Evolutionary conservation across 768 basidiomycete species (phyloP).

Genomic region (Pleurotus sapidus): DNA sequence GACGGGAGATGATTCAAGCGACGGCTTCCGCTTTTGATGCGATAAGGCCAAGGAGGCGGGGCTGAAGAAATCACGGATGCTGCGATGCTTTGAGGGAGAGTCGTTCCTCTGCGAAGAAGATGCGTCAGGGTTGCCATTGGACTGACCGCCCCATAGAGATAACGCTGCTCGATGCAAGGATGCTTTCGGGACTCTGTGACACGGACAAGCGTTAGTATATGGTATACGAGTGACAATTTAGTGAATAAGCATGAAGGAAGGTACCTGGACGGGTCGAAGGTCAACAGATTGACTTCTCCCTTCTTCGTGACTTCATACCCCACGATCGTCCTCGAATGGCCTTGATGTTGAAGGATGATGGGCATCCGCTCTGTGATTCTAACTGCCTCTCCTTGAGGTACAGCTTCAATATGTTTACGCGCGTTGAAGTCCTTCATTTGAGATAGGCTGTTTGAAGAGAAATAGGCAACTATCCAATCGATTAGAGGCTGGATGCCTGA

Average conservation of each 20-base stretch:
- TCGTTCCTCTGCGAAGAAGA: not conserved
- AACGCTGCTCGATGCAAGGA: slow-evolving; percentile 7
- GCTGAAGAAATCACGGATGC: not conserved
- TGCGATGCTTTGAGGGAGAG: not conserved
- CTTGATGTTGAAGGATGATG: slow-evolving; percentile 76
- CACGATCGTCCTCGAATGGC: slow-evolving; percentile 86
- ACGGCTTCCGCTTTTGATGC: not conserved
- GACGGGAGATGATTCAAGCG: not conserved
- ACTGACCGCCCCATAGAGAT: not conserved
- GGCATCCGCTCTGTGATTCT: slow-evolving; percentile 67
- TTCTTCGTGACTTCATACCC: slow-evolving; percentile 72
- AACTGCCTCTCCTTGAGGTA: slow-evolving; percentile 51
- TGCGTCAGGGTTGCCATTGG: not conserved
- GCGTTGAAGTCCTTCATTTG: slow-evolving; percentile 18
- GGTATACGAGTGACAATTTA: not conserved
- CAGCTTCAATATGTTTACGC: slow-evolving; percentile 46
- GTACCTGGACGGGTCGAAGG: slow-evolving; percentile 77
- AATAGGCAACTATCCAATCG: slow-evolving; percentile 79
- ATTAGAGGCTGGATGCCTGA: slow-evolving; percentile 48
- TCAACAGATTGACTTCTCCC: slow-evolving; percentile 60
- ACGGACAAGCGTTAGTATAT: not conserved
- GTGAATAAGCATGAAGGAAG: slow-evolving; percentile 9
- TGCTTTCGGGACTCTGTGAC: slow-evolving; percentile 21
- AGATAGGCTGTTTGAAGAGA: slow-evolving; percentile 30
- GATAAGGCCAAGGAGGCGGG: not conserved